A percentile compares a stretch with the other conserved stretches of the same genome.
These are phyloP conservation scores for Keithomyces neogunnii DNA, from an alignment of 2,329 filamentous ascomycete species.

Conservation along the genomic window DNA sequence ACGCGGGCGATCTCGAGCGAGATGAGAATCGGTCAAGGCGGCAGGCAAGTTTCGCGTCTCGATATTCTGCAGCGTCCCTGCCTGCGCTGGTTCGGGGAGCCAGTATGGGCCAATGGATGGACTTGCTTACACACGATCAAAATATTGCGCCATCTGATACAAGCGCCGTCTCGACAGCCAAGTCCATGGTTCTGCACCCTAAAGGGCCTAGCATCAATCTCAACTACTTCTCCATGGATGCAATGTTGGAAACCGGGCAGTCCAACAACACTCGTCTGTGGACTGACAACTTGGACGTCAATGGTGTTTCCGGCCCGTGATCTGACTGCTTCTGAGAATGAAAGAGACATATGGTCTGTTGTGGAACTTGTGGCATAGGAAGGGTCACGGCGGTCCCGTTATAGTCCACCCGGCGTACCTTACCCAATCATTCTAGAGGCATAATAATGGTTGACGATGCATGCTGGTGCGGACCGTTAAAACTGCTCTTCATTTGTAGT, in stretches of 20 bases:
- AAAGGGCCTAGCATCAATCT: background rate
- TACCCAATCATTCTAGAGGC: no score
- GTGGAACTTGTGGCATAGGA: background rate
- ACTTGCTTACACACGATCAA: background rate
- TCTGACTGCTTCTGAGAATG: background rate
- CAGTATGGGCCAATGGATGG: background rate
- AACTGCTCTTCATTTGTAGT: no score
- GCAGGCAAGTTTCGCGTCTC: background rate
- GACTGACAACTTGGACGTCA: background rate
- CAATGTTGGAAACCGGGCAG: background rate
- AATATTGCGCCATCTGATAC: background rate
- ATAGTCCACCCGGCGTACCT: no score
- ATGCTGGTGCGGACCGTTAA: no score
- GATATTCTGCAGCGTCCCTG: background rate
- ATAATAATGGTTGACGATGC: no score
- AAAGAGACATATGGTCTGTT: background rate
- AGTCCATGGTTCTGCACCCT: background rate
- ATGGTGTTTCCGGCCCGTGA: background rate
- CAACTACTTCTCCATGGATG: background rate
- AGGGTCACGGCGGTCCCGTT: no score
- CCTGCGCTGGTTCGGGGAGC: background rate
- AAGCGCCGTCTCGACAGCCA: background rate
- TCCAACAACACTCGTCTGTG: background rate
- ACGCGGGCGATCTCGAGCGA: background rate
- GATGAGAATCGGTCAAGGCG: background rate